phyloP scores from a whole-genome alignment of 2,329 filamentous ascomycete species.

The Colletotrichum sp. region DNA sequence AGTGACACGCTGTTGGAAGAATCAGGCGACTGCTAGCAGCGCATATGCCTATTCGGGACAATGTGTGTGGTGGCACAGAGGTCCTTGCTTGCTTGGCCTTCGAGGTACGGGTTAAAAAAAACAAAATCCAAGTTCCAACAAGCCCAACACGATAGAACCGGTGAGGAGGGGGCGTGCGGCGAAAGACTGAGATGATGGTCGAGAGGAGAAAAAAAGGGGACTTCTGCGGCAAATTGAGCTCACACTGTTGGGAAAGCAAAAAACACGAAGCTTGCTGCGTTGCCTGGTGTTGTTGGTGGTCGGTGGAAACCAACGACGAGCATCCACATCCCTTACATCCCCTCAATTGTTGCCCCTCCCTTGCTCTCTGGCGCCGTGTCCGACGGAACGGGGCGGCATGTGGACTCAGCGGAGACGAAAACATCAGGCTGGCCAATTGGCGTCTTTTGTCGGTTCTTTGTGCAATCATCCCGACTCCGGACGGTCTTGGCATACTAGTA shows the following conservation, averaged over 20 bases:
- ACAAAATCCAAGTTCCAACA: neutral
- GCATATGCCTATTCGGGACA: constrained; percentile 5
- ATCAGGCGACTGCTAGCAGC: neutral
- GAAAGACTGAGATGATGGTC: neutral
- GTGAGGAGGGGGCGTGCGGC: neutral
- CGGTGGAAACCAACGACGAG: neutral
- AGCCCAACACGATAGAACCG: neutral
- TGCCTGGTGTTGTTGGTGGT: neutral
- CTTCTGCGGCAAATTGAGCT: neutral
- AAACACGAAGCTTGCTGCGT: neutral
- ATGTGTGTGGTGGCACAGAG: neutral
- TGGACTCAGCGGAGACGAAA: neutral
- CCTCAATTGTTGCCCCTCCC: neutral
- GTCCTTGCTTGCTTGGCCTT: neutral
- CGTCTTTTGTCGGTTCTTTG: neutral
- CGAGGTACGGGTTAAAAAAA: neutral
- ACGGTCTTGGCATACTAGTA: neutral
- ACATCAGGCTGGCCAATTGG: neutral
- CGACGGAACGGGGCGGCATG: neutral
- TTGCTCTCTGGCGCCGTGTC: neutral
- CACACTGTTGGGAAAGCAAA: neutral
- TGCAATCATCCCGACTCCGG: neutral
- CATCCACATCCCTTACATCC: neutral
- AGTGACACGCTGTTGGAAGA: neutral
- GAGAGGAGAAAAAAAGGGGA: neutral